These are phyloP conservation scores for Mucor racemosus DNA, from an alignment of 371 early-diverging fungal genomes.

Conservation along the genomic window DNA sequence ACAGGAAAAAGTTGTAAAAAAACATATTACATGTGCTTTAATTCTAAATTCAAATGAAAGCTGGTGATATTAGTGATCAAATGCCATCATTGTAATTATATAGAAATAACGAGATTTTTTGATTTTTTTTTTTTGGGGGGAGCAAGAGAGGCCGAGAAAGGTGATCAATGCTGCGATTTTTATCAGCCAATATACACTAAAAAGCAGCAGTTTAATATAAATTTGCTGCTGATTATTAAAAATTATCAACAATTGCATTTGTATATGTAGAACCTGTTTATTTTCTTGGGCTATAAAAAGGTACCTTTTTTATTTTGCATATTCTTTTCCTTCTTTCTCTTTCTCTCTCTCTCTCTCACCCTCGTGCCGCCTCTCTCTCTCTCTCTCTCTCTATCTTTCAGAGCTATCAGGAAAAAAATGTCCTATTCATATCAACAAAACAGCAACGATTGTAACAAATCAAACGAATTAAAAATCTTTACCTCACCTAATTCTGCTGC, in stretches of 20 bases:
- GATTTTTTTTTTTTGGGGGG: not conserved
- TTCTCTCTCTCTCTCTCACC: not conserved
- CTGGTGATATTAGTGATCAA: constrained; percentile 8
- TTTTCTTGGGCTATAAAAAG: not conserved
- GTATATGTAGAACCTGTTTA: constrained; percentile 3
- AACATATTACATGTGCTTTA: constrained; percentile 2
- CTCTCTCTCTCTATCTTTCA: not conserved
- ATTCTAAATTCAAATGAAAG: constrained; percentile 5
- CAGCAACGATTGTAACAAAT: constrained; percentile 8
- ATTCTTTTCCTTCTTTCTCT: not conserved
- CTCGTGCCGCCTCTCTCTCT: not conserved
- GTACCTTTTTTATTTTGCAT: not conserved
- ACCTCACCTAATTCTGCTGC: not conserved
- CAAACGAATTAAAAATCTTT: constrained; percentile 20
- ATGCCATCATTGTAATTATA: not conserved
- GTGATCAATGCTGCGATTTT: constrained; percentile 4
- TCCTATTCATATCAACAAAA: constrained; percentile 6
- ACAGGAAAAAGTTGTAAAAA: not conserved
- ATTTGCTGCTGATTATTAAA: constrained; percentile 8
- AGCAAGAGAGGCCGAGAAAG: not conserved
- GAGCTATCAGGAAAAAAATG: not conserved
- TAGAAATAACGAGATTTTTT: not conserved
- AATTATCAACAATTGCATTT: not conserved
- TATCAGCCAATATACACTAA: constrained; percentile 4
- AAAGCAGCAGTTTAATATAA: constrained; percentile 1